A percentile compares a stretch with the other conserved stretches of the same genome.
Conservation (phyloP, 2,329 filamentous ascomycete genomes). For the Drechslera avenae region DNA sequence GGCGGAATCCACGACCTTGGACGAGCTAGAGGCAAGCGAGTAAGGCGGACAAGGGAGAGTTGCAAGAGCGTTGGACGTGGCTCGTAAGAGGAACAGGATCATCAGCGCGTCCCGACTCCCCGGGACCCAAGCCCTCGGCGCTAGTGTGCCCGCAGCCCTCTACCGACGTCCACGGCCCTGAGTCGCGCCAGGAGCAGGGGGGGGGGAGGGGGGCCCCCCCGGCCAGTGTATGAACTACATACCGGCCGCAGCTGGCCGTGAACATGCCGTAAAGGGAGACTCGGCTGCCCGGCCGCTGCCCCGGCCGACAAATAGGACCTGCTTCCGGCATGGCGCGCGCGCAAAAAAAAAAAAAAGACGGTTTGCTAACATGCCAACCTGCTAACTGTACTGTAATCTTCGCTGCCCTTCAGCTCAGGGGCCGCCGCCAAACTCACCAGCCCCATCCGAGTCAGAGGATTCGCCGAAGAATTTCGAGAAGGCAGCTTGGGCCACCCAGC, state of each 20-base stretch:
- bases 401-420: conserved; percentile 27
- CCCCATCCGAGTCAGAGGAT: conserved; percentile 36
- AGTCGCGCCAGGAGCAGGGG: conserved; percentile 9
- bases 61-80: too few relatives aligned
- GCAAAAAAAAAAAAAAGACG: not conserved
- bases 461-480: conserved; percentile 37
- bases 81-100: too few relatives aligned
- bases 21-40: too few relatives aligned
- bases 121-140: conserved; percentile 14
- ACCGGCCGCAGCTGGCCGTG: conserved; percentile 34
- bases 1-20: conserved; percentile 36
- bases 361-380: not conserved
- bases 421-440: conserved; percentile 24
- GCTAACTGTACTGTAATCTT: conserved; percentile 15
- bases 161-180: conserved; percentile 6
- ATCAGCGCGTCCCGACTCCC: too few relatives aligned
- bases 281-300: conserved; percentile 32
- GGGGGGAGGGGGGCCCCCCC: conserved; percentile 9
- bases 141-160: conserved; percentile 13
- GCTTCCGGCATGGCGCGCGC: conserved; percentile 17
- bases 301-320: conserved; percentile 40
- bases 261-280: conserved; percentile 32
- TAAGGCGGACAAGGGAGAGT: too few relatives aligned
- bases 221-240: conserved; percentile 34
- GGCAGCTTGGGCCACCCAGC: conserved; percentile 29